phyloP scores from a whole-genome alignment of 2,329 filamentous ascomycete species.

The Calonectria hawksworthii region DNA sequence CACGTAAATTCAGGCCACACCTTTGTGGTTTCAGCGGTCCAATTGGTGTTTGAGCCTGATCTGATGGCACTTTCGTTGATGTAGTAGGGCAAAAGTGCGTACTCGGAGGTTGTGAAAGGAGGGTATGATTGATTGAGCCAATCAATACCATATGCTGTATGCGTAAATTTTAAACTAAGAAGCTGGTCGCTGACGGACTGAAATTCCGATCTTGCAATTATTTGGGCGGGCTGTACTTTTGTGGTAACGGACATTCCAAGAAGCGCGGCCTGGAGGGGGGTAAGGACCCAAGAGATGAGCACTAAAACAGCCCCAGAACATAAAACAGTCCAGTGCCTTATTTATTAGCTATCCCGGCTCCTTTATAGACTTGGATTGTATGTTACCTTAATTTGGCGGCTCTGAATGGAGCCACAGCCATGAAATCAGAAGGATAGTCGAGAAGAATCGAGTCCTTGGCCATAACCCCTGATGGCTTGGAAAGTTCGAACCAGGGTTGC shows the following conservation, averaged over 20 bases:
- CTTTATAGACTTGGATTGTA: neutral
- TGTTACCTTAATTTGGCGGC: neutral
- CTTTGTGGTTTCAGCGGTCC: slow-evolving; percentile 16
- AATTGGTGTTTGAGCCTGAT: neutral
- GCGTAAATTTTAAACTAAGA: neutral
- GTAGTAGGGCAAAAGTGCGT: neutral
- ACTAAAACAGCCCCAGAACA: neutral
- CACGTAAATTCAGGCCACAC: neutral
- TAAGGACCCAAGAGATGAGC: neutral
- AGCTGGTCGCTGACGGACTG: neutral
- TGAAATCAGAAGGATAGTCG: neutral
- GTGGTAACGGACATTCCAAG: neutral
- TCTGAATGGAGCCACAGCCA: neutral
- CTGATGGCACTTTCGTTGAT: neutral
- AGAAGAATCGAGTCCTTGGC: neutral
- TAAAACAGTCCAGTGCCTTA: slow-evolving; percentile 1
- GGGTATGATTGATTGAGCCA: neutral
- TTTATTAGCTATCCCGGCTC: neutral
- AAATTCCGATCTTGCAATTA: neutral
- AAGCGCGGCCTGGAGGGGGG: neutral
- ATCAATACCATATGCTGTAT: neutral
- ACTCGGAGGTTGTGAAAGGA: neutral
- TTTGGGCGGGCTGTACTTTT: neutral
- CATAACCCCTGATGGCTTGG: neutral
- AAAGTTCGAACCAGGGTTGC: neutral